phyloP scores from a whole-genome alignment of 176 grass and related monocot genomes.

The Lolium multiflorum region DNA sequence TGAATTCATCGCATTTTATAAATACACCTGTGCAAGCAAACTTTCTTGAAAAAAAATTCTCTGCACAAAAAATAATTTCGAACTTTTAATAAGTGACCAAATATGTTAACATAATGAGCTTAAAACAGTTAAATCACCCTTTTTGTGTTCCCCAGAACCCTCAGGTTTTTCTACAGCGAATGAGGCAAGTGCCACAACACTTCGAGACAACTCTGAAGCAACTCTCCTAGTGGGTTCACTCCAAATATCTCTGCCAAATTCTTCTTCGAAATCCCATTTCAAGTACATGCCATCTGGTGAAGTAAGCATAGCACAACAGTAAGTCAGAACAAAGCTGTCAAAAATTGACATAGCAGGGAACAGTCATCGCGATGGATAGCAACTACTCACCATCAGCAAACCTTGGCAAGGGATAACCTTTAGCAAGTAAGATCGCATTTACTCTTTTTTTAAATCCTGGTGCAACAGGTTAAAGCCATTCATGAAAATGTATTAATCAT shows the following conservation, averaged over 20 bases:
- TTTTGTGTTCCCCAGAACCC: background rate
- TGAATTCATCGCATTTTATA: background rate
- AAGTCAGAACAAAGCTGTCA: background rate
- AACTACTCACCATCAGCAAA: background rate
- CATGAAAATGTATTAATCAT: background rate
- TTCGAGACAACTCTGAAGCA: constrained; percentile 2
- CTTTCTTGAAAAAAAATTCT: background rate
- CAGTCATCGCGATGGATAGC: background rate
- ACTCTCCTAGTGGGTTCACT: background rate
- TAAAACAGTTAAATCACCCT: background rate
- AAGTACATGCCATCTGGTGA: constrained; percentile 3
- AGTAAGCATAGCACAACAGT: background rate
- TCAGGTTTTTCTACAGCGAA: background rate
- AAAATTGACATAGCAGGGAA: background rate
- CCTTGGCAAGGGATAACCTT: constrained; percentile 18
- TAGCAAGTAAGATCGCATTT: background rate
- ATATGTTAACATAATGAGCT: background rate
- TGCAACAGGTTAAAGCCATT: background rate
- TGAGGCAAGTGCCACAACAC: constrained; percentile 24
- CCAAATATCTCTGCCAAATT: background rate
- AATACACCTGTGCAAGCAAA: constrained; percentile 11
- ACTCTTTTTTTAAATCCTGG: background rate
- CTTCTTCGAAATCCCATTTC: background rate
- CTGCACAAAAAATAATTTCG: background rate
- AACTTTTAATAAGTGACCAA: background rate